phyloP scores from a whole-genome alignment of 2,329 filamentous ascomycete genomes.

The Phoma sp. region DNA sequence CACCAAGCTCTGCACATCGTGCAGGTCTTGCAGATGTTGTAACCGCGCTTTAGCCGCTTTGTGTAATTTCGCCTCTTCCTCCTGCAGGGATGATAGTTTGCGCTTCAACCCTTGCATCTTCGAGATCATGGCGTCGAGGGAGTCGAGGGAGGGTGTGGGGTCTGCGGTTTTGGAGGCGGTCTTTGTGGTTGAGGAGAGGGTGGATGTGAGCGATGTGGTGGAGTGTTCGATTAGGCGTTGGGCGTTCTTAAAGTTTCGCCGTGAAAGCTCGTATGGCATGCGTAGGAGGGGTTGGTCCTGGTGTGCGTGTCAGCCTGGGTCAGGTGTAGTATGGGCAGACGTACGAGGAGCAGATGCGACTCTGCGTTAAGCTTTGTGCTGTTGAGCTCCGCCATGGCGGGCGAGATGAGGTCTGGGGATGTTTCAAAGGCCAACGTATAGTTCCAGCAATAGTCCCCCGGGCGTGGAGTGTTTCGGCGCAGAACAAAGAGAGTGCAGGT shows the following conservation, averaged over 20 bases:
- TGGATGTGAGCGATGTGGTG: conserved; percentile 67
- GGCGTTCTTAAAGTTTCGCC: conserved; percentile 90
- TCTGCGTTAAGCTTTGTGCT: conserved; percentile 76
- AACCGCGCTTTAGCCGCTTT: conserved; percentile 78
- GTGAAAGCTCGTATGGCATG: conserved; percentile 88
- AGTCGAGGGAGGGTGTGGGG: conserved; percentile 66
- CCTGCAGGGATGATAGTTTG: conserved; percentile 78
- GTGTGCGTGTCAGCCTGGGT: neutral
- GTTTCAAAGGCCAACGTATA: neutral
- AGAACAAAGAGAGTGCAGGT: neutral
- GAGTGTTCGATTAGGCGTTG: conserved; percentile 79
- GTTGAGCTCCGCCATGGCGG: conserved; percentile 55
- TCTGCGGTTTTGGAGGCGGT: conserved; percentile 64
- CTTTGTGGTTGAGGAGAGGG: conserved; percentile 63
- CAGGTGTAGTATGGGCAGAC: conserved; percentile 24
- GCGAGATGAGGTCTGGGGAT: neutral
- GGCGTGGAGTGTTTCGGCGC: neutral
- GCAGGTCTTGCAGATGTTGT: conserved; percentile 80
- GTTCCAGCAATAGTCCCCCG: no score
- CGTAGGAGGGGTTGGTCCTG: conserved; percentile 95
- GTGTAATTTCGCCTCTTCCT: conserved; percentile 81
- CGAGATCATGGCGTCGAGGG: conserved; percentile 83
- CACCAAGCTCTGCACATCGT: conserved; percentile 78
- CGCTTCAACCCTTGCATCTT: conserved; percentile 87
- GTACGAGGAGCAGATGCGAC: conserved; percentile 76